Evolutionary conservation across 352 stramenopile genomes (phyloP).

Genomic region (Pythium oligandrum): DNA sequence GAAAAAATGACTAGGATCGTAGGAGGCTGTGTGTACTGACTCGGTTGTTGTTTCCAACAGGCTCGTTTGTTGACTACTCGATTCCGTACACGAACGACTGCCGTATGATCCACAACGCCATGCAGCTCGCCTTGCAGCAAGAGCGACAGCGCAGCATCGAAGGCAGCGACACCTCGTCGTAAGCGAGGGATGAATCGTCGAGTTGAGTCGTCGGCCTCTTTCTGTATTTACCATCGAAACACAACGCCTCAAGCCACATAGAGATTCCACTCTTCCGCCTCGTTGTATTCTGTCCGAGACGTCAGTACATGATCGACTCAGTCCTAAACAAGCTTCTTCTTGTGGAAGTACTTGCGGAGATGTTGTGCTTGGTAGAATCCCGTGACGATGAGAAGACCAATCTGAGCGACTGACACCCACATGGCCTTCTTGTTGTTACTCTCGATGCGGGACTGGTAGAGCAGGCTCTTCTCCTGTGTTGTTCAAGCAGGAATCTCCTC

Average conservation of each 20-base stretch:
- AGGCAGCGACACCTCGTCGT: background rate
- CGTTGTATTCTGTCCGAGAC: too few species aligned
- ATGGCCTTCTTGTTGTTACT: slow-evolving; percentile 74
- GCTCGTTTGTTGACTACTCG: slow-evolving; percentile 84
- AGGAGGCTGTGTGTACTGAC: background rate
- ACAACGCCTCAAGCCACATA: too few species aligned
- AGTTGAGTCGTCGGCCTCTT: too few species aligned
- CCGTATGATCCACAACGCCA: slow-evolving; percentile 71
- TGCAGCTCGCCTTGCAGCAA: slow-evolving; percentile 66
- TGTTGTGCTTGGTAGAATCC: slow-evolving; percentile 79
- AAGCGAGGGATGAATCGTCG: too few species aligned
- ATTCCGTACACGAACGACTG: slow-evolving; percentile 80
- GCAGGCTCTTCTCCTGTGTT: slow-evolving; percentile 54
- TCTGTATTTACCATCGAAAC: too few species aligned
- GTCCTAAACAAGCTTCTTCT: slow-evolving; percentile 83
- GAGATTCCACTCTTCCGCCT: too few species aligned
- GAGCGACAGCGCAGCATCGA: slow-evolving; percentile 39
- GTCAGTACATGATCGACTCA: background rate
- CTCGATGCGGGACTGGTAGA: slow-evolving; percentile 68
- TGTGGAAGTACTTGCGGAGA: slow-evolving; percentile 76
- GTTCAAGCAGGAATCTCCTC: background rate
- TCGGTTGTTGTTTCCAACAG: slow-evolving; percentile 17
- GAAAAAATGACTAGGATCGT: background rate
- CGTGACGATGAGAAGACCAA: slow-evolving; percentile 25
- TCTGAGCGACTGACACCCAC: slow-evolving; percentile 80